Conservation (phyloP, 345 rosid genomes). For the Cochlearia excelsa region DNA sequence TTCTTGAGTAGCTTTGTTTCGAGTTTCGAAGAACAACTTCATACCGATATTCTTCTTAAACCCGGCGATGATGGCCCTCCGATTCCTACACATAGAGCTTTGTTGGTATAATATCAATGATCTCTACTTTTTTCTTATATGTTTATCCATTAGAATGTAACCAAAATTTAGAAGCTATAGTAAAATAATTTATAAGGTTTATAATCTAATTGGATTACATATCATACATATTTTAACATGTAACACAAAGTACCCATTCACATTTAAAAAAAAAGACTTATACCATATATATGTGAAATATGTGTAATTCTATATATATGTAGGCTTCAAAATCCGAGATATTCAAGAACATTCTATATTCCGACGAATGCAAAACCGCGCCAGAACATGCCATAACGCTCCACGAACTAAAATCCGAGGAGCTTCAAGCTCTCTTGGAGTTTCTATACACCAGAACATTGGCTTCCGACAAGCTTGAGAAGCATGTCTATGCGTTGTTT, state of each 20-base stretch:
- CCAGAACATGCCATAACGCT: constrained; percentile 49
- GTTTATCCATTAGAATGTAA: too few species aligned
- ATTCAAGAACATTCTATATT: constrained; percentile 65
- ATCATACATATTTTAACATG: too few species aligned
- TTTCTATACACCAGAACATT: constrained; percentile 76
- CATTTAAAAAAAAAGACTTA: too few species aligned
- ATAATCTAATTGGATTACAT: too few species aligned
- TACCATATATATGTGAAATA: background rate
- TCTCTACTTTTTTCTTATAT: constrained; percentile 1
- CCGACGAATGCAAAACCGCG: constrained; percentile 64
- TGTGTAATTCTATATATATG: background rate
- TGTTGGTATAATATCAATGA: constrained; percentile 43
- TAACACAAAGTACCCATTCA: too few species aligned
- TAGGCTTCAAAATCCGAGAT: constrained; percentile 85
- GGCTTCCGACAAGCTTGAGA: constrained; percentile 45
- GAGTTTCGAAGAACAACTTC: constrained; percentile 53
- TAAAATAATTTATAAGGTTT: too few species aligned
- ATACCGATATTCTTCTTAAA: constrained; percentile 57
- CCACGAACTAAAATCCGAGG: constrained; percentile 56
- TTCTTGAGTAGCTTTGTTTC: constrained; percentile 53
- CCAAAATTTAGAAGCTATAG: too few species aligned
- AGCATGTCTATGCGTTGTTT: constrained; percentile 52
- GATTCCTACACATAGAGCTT: constrained; percentile 61
- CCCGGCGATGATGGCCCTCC: constrained; percentile 57
- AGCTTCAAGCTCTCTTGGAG: constrained; percentile 69